phyloP scores from a whole-genome alignment of 176 grass and related monocot species.

The Aechmea fasciata region DNA sequence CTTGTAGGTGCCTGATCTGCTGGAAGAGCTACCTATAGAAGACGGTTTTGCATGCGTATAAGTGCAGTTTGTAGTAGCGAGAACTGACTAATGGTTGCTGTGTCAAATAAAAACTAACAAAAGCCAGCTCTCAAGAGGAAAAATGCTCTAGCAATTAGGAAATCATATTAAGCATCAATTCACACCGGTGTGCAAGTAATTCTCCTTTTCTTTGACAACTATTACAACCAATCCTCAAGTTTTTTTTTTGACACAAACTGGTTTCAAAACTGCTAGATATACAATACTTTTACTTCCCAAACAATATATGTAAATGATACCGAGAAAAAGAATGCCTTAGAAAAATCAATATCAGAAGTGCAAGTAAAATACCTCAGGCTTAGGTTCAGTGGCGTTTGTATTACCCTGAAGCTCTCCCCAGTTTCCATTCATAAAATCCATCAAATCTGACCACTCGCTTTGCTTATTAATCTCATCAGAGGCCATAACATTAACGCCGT shows the following conservation, averaged over 20 bases:
- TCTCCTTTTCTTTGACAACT: neutral
- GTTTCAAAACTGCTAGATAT: neutral
- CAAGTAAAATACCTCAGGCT: constrained; percentile 24
- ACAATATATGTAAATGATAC: neutral
- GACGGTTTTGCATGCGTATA: constrained; percentile 6
- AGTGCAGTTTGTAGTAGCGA: neutral
- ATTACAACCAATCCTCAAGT: neutral
- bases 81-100: neutral
- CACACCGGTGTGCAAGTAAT: neutral
- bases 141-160: neutral
- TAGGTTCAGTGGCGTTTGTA: constrained; percentile 14
- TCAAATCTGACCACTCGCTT: constrained; percentile 46
- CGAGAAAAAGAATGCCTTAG: constrained; percentile 3
- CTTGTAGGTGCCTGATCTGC: constrained; percentile 14
- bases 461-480: constrained; percentile 43
- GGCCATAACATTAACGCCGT: constrained; percentile 19
- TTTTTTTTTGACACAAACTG: neutral
- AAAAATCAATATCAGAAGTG: neutral
- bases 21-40: constrained; percentile 39
- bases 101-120: neutral
- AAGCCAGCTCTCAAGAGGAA: neutral
- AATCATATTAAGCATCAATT: neutral
- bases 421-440: constrained; percentile 37
- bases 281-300: neutral
- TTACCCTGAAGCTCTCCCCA: constrained; percentile 37